Percentiles rank a stretch among this genome's conserved stretches.
These are phyloP conservation scores for Gossypium anomalum DNA, from an alignment of 345 rosid genomes.

Conservation along the genomic window DNA sequence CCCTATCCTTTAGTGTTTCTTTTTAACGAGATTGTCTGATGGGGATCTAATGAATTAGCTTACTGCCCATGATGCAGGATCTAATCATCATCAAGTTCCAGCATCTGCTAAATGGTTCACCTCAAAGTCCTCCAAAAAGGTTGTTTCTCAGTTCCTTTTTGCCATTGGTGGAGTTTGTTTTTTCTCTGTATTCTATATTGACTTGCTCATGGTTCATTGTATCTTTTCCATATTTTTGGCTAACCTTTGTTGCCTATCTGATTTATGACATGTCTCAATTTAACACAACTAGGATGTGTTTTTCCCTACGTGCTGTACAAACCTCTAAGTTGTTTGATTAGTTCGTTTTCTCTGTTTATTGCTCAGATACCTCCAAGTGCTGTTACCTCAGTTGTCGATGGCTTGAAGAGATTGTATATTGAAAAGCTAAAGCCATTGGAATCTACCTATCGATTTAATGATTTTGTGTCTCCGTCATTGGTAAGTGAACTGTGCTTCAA, in stretches of 20 bases:
- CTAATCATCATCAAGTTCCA: constrained; percentile 26
- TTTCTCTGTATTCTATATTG: neutral
- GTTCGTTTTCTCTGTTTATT: constrained; percentile 2
- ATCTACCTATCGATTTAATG: constrained; percentile 75
- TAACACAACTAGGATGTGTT: neutral
- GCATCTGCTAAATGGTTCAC: constrained; percentile 48
- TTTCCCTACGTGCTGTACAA: neutral
- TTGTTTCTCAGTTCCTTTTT: constrained; percentile 13
- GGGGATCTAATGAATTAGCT: constrained; percentile 7
- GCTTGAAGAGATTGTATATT: constrained; percentile 73
- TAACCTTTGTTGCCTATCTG: neutral
- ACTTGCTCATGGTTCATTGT: neutral
- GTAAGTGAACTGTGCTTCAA: constrained; percentile 41
- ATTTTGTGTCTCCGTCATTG: constrained; percentile 77
- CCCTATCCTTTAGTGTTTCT: constrained; percentile 3
- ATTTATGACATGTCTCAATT: neutral
- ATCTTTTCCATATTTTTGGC: neutral
- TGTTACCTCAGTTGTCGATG: constrained; percentile 85
- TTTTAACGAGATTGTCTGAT: neutral
- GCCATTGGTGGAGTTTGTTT: neutral
- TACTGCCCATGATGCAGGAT: constrained; percentile 38
- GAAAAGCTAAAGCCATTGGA: constrained; percentile 92
- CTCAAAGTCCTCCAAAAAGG: constrained; percentile 63
- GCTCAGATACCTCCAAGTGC: constrained; percentile 44
- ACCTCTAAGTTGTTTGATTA: neutral